Evolutionary conservation across 768 basidiomycete species (phyloP).

Genomic region (Dentipellis fragilis): DNA sequence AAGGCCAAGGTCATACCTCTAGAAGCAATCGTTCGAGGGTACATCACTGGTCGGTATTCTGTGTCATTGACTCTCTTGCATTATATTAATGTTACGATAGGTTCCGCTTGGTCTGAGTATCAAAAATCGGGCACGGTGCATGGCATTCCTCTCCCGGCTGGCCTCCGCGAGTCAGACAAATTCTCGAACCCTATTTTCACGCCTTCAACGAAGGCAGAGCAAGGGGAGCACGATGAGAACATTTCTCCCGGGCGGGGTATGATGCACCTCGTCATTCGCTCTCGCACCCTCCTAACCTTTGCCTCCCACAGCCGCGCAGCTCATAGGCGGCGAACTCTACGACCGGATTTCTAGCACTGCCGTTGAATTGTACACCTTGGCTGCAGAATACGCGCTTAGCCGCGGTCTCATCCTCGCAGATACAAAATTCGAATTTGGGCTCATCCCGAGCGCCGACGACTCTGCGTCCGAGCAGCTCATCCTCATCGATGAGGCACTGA

Average conservation of each 20-base stretch:
- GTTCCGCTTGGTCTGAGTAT: constrained; percentile 95
- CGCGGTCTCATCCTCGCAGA: constrained; percentile 91
- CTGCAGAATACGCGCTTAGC: constrained; percentile 60
- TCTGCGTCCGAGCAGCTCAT: constrained; percentile 41
- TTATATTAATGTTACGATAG: constrained; percentile 30
- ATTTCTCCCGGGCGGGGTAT: constrained; percentile 93
- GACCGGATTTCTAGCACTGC: constrained; percentile 48
- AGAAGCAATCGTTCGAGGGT: constrained; percentile 94
- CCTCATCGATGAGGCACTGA: constrained; percentile 93
- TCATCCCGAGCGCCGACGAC: constrained; percentile 31
- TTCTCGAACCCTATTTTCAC: constrained; percentile 83
- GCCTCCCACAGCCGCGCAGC: constrained; percentile 37
- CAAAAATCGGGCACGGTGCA: constrained; percentile 82
- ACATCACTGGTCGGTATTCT: constrained; percentile 70
- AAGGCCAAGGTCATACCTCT: constrained; percentile 85
- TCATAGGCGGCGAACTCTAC: constrained; percentile 62
- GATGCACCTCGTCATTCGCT: constrained; percentile 11
- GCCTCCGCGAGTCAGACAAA: constrained; percentile 77
- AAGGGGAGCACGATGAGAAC: constrained; percentile 93
- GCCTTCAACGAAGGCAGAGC: constrained; percentile 93
- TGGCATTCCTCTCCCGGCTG: constrained; percentile 65
- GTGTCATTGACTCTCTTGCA: not conserved
- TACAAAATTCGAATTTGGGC: constrained; percentile 98
- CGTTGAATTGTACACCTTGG: constrained; percentile 59
- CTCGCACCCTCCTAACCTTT: not conserved